Evolutionary conservation across 1,139 yeast genomes (phyloP).

Genomic region (Geotrichum citri-aurantii): DNA sequence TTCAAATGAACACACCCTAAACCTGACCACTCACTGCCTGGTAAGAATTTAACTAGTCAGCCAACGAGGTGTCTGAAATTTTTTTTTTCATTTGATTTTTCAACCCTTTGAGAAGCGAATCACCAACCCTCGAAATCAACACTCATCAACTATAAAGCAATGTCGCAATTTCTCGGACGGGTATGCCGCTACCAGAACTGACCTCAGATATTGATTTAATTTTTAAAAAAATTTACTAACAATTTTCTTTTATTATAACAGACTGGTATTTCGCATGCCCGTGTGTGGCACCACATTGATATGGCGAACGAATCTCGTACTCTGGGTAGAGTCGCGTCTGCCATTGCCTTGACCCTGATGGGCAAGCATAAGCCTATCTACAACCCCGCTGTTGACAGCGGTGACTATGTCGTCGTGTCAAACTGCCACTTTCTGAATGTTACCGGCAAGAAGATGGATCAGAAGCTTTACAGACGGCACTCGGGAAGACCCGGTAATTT

Average conservation of each 20-base stretch:
- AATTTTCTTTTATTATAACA: constrained; percentile 20
- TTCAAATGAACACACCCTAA: neutral
- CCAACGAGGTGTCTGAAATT: neutral
- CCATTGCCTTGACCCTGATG: constrained; percentile 79
- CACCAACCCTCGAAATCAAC: neutral
- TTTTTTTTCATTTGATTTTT: neutral
- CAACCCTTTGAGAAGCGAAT: neutral
- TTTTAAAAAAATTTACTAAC: neutral
- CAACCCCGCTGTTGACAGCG: constrained; percentile 73
- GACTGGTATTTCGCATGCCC: constrained; percentile 70
- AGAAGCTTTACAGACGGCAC: constrained; percentile 88
- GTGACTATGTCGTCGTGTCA: constrained; percentile 95
- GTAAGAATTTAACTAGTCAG: neutral
- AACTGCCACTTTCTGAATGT: constrained; percentile 76
- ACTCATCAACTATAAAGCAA: constrained; percentile 15
- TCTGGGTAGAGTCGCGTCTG: constrained; percentile 85
- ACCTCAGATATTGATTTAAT: neutral
- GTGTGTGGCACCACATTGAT: constrained; percentile 96
- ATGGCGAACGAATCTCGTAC: constrained; percentile 79
- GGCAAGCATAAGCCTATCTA: constrained; percentile 91
- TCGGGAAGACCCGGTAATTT: constrained; percentile 87
- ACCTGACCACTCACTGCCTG: neutral
- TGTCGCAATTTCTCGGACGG: constrained; percentile 40
- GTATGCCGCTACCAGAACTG: constrained; percentile 22
- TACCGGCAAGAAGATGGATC: constrained; percentile 77